Evolutionary conservation across 1,284 basidiomycete genomes (phyloP), one percentile per base, ranked within the genome.

Genomic region (Exobasidium cylindrosporum): DNA sequence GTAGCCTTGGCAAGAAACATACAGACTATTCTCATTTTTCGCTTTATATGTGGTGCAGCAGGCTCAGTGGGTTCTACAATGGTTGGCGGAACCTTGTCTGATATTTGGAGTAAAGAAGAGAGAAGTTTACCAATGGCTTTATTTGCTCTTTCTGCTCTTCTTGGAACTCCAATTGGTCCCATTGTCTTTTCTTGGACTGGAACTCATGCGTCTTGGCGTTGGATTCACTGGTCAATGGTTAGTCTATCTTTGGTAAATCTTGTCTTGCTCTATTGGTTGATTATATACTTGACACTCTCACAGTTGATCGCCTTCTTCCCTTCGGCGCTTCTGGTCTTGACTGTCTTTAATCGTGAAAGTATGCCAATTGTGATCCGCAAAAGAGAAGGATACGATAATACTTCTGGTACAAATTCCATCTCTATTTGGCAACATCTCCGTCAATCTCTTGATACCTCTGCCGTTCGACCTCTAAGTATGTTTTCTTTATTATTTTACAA

Each of bases 171-270:
- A 0, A 63, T 89, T 1, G 89, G 88, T 1, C 86, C 88, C 1
- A 80, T 88, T 17, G 69, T 70, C 65, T 71, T 66, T n/a, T 71
- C 72, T 0, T 82, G 84, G n/a, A 84, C 86, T 3, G 87, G 87
- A 2, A 90, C 86, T 85, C 85, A 89, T 5, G 87, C 91, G 32
- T 82, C 83, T 58, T 91, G 90, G 89, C 83, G 88, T 40, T 91
- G 89, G 89, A 89, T 91, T 13, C 86, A 90, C 78, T 91, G 89
- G 89, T 84, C 28, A 3, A 26, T 58, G 53, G 21, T 58, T 4
- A 43, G 29, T 32, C 14, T 29, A 4, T 4, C 7, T 23, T 4
- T 10, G n/a, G 14, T n/a, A n/a, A n/a, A n/a, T n/a, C n/a, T n/a
- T n/a, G n/a, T n/a, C n/a, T n/a, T n/a, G n/a, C n/a, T n/a, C n/a